Evolutionary conservation across 495 filamentous ascomycete genomes (phyloP).

Genomic region (Xylaria castorea): DNA sequence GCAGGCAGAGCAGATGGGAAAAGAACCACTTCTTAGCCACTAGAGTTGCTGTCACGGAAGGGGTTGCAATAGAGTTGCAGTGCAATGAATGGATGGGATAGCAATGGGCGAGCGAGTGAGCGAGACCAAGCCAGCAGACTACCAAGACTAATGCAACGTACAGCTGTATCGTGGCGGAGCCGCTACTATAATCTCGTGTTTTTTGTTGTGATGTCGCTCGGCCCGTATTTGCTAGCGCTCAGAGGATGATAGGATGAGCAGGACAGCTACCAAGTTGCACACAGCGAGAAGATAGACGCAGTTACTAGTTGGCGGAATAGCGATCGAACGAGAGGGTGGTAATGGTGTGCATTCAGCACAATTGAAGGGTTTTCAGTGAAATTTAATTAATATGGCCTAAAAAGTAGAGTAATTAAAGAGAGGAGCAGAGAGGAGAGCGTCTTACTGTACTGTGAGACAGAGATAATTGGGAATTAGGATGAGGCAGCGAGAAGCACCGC

Average conservation of each 20-base stretch:
- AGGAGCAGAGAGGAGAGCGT: neutral
- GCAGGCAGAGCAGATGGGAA: neutral
- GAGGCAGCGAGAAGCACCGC: conserved; percentile 4
- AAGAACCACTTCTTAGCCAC: neutral
- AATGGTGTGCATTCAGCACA: neutral
- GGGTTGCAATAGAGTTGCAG: conserved; percentile 1
- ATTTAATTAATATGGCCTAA: neutral
- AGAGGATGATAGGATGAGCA: neutral
- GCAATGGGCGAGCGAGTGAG: neutral
- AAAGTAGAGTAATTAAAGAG: neutral
- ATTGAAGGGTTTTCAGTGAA: neutral
- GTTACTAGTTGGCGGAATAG: neutral
- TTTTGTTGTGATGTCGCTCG: conserved; percentile 13
- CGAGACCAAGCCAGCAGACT: conserved; percentile 1
- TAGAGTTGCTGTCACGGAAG: neutral
- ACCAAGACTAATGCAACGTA: conserved; percentile 16
- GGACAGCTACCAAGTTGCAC: neutral
- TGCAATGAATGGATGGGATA: neutral
- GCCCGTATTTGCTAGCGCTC: conserved; percentile 13
- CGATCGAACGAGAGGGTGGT: neutral
- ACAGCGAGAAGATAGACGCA: neutral
- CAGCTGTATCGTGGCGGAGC: conserved; percentile 23
- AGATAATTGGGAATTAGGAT: neutral
- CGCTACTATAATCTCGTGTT: conserved; percentile 15
- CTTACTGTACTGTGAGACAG: neutral